These are phyloP conservation scores for Phlebiopsis gigantea DNA, from an alignment of 768 basidiomycete genomes.

Conservation along the genomic window DNA sequence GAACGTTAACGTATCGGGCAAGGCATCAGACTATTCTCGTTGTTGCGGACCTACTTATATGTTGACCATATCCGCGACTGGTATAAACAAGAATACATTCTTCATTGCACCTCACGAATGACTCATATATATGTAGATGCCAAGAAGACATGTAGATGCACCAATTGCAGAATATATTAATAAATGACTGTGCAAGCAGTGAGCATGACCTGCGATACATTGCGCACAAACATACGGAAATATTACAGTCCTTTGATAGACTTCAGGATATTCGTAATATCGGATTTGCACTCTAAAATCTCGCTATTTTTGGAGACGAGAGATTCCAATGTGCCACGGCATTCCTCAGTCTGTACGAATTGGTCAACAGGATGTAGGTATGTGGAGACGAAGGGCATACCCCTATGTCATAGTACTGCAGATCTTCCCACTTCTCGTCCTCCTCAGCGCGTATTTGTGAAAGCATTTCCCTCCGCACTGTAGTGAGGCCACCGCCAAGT, in stretches of 20 bases:
- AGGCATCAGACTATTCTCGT: no score
- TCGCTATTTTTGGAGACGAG: constrained; percentile 54
- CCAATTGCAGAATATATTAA: no score
- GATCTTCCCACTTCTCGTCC: constrained; percentile 69
- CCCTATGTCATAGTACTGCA: constrained; percentile 60
- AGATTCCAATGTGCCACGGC: constrained; percentile 51
- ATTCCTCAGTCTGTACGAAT: constrained; percentile 47
- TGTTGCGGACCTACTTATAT: no score
- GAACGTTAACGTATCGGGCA: no score
- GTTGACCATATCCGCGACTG: no score
- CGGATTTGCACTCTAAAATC: constrained; percentile 22
- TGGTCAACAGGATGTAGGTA: constrained; percentile 1
- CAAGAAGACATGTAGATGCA: no score
- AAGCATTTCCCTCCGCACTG: constrained; percentile 72
- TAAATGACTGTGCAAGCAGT: no score
- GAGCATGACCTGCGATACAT: neutral
- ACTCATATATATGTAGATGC: no score
- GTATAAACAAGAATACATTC: no score
- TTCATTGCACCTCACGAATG: no score
- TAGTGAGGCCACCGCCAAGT: constrained; percentile 62
- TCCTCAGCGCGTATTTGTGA: constrained; percentile 68
- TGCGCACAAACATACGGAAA: neutral
- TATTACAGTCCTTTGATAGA: constrained; percentile 20
- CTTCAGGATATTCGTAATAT: constrained; percentile 22
- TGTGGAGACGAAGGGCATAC: constrained; percentile 34